These are phyloP conservation scores for Xylaria sp. DNA, from an alignment of 2,329 filamentous ascomycete genomes.

Conservation along the genomic window DNA sequence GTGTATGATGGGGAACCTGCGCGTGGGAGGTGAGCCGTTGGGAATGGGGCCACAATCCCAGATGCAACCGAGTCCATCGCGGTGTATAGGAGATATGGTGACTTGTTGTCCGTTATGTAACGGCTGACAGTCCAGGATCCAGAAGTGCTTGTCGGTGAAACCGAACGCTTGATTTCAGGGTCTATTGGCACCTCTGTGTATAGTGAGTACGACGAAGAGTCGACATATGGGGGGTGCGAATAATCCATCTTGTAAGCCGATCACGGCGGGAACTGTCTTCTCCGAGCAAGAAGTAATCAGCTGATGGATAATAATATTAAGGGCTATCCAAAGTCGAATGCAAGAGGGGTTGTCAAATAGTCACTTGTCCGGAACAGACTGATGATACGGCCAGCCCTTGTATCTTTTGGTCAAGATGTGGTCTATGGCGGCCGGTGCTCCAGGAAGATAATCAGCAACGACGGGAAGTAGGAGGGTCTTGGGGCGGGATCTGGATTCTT, in stretches of 20 bases:
- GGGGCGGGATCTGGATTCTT: constrained; percentile 31
- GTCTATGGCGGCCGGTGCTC: constrained; percentile 9
- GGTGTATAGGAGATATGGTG: constrained; percentile 43
- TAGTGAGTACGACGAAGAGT: constrained; percentile 37
- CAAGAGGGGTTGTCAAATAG: constrained; percentile 5
- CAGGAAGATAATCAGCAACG: constrained; percentile 6
- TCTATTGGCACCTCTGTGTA: constrained; percentile 43
- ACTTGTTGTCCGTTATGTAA: constrained; percentile 48
- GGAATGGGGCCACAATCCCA: constrained; percentile 37
- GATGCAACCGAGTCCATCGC: constrained; percentile 38
- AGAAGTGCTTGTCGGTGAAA: constrained; percentile 34
- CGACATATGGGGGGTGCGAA: constrained; percentile 17
- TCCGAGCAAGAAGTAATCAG: background rate
- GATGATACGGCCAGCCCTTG: background rate
- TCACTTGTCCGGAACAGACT: constrained; percentile 2
- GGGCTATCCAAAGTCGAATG: background rate
- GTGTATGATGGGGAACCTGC: constrained; percentile 54
- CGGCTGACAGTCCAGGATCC: constrained; percentile 44
- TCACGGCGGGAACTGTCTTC: background rate
- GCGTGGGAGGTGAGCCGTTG: constrained; percentile 44
- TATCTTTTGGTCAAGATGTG: constrained; percentile 10
- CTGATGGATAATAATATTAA: background rate
- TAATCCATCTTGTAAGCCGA: constrained; percentile 33
- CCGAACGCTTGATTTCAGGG: constrained; percentile 44
- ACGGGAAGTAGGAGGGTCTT: background rate